phyloP scores from a whole-genome alignment of 1,284 basidiomycete species.

The Marasmius oreades region DNA sequence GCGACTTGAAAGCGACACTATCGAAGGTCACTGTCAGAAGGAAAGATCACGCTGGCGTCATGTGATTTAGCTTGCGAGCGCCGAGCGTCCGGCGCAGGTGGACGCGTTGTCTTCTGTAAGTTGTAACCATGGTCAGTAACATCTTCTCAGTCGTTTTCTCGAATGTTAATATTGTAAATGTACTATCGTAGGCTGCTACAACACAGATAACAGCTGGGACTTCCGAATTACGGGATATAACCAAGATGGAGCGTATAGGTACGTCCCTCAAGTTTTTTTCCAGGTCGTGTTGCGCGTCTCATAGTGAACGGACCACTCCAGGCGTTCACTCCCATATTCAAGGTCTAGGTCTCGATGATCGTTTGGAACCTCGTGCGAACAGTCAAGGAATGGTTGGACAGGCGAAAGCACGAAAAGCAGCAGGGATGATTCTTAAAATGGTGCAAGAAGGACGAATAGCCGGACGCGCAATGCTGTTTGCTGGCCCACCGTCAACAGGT shows the following conservation, averaged over 20 bases:
- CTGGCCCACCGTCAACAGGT: conserved; percentile 93
- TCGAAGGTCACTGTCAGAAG: no score
- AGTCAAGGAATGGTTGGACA: conserved; percentile 98
- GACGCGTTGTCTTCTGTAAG: no score
- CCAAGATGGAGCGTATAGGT: conserved; percentile 97
- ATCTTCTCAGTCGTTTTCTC: background rate
- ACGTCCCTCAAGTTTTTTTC: conserved; percentile 17
- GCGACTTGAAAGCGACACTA: no score
- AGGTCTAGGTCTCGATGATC: conserved; percentile 89
- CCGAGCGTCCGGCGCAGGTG: no score
- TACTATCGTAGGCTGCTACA: conserved; percentile 26
- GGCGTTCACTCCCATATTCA: conserved; percentile 98
- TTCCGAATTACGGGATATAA: conserved; percentile 82
- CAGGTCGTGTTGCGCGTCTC: conserved; percentile 5
- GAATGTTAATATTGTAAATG: background rate
- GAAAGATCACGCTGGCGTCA: no score
- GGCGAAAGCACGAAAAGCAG: conserved; percentile 91
- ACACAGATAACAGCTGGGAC: conserved; percentile 71
- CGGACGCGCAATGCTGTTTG: conserved; percentile 92
- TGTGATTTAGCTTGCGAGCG: no score
- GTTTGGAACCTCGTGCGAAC: conserved; percentile 83
- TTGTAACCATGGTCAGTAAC: background rate
- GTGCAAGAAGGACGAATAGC: conserved; percentile 95
- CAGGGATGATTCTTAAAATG: conserved; percentile 97
- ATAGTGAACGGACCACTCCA: conserved; percentile 27